phyloP scores from a whole-genome alignment of 2,329 filamentous ascomycete species.

The Curvularia eragrostidis region DNA sequence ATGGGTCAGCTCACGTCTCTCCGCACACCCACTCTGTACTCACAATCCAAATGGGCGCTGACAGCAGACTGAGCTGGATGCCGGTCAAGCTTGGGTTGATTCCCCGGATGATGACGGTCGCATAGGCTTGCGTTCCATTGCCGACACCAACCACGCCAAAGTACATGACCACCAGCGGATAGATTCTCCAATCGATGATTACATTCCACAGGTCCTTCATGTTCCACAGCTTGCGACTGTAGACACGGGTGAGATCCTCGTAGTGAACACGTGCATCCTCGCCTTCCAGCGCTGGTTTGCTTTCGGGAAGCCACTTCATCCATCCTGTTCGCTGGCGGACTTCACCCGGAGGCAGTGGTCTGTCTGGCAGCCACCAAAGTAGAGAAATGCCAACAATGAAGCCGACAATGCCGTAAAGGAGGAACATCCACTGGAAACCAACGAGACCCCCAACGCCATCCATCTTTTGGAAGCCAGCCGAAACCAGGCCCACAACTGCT shows the following conservation, averaged over 20 bases:
- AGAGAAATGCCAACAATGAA: slow-evolving; percentile 74
- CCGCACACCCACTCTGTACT: slow-evolving; percentile 45
- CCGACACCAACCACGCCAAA: slow-evolving; percentile 93
- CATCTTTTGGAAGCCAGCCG: slow-evolving; percentile 91
- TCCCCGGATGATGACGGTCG: slow-evolving; percentile 81
- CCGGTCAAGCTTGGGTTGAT: slow-evolving; percentile 77
- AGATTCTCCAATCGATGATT: slow-evolving; percentile 84
- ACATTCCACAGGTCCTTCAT: slow-evolving; percentile 73
- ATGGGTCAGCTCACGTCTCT: slow-evolving; percentile 14
- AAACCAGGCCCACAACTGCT: slow-evolving; percentile 86
- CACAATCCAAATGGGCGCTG: slow-evolving; percentile 91
- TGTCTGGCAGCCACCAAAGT: slow-evolving; percentile 90
- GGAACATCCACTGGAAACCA: slow-evolving; percentile 92
- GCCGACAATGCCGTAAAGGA: slow-evolving; percentile 80
- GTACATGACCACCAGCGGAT: slow-evolving; percentile 89
- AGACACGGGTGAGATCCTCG: slow-evolving; percentile 79
- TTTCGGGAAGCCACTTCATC: slow-evolving; percentile 70
- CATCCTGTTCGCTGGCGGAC: slow-evolving; percentile 59
- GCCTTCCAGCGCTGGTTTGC: slow-evolving; percentile 74
- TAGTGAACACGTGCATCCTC: slow-evolving; percentile 84
- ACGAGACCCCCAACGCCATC: slow-evolving; percentile 77
- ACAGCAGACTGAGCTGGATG: slow-evolving; percentile 79
- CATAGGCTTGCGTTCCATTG: slow-evolving; percentile 88
- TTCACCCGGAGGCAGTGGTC: slow-evolving; percentile 77
- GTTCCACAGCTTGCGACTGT: slow-evolving; percentile 76